Evolutionary conservation across 306 rosid genomes (phyloP), one percentile per base, ranked within the genome.

Genomic region (Casuarina cunninghamiana): DNA sequence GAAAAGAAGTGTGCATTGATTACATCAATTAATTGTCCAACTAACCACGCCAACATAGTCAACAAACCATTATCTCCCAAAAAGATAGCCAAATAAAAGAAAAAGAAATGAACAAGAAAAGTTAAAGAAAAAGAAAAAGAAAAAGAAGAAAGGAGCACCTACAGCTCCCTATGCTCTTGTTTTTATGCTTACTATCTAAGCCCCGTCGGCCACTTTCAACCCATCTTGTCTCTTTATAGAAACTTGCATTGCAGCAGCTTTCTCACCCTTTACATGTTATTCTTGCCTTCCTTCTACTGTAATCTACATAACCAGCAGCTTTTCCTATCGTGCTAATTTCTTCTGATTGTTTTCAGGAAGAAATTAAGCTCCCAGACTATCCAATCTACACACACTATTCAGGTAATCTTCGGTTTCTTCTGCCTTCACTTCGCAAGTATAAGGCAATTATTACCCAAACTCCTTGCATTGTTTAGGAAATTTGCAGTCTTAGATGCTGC

Each of bases 11-110:
- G 87, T 74, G 86, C 83, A 81, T 88, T 86, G 15, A 83, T 86
- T 82, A 83, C 83, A 83, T 85, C 74, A 82, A 73, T 87, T 81
- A 88, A 83, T 86, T 86, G 50, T 90, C 90, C 88, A 84, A 90
- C 90, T 83, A 87, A 82, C 85, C 75, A 71, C 66, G 73, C 51
- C 86, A 73, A 35, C 74, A 73, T 84, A 82, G 93, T 90, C 95
- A 82, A 90, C 85, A 87, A 85, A 77, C 83, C 89, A 85, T 84
- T 83, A 78, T 83, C 87, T 81, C 89, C 84, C 75, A 79, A 68
- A 85, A 74, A 82, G 80, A 72, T 21, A 79, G 80, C 78, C 19
- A 76, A 83, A 76, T 48, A 70, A 44, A 60, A 85, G 86, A 82
- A 72, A 84, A 85, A 80, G 70, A 71, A 26, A 75, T 5, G 58